Conservation (phyloP, 768 basidiomycete species). For the Suillus weaverae region DNA sequence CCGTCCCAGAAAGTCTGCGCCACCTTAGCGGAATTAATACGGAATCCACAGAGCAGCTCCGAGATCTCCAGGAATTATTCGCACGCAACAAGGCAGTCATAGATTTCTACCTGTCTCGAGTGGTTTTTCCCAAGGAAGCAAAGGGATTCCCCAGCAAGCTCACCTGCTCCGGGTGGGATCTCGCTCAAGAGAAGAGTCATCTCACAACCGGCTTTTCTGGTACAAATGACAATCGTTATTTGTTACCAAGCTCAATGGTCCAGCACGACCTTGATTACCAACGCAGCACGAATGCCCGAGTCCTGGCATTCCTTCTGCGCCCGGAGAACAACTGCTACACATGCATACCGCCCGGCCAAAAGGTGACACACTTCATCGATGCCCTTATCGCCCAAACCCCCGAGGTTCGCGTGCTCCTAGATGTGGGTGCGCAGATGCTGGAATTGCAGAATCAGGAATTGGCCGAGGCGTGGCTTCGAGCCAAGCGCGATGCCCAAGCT, state of each 20-base stretch:
- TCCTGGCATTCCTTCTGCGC: conserved; percentile 22
- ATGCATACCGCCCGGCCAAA: conserved; percentile 8
- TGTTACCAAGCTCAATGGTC: conserved; percentile 1
- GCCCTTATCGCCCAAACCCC: conserved; percentile 41
- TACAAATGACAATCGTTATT: conserved; percentile 29
- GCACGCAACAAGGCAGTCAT: conserved; percentile 21
- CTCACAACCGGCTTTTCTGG: conserved; percentile 22
- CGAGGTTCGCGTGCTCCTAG: conserved; percentile 1
- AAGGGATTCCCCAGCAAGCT: conserved; percentile 24
- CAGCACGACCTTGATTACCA: too few species aligned
- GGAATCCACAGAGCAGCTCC: not conserved
- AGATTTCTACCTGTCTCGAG: conserved; percentile 26
- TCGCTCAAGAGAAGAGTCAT: conserved; percentile 19
- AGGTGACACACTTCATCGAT: conserved; percentile 27
- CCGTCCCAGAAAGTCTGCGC: not conserved
- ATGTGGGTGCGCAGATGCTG: not conserved
- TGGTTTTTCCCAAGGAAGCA: conserved; percentile 28
- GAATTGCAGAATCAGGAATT: not conserved
- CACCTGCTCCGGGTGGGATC: conserved; percentile 29
- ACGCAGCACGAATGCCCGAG: conserved; percentile 3
- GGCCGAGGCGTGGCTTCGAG: not conserved
- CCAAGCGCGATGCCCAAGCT: not conserved
- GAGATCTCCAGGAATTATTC: conserved; percentile 17
- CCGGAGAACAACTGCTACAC: conserved; percentile 23
- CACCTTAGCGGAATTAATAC: too few species aligned